Base-by-base conservation (phyloP, 306 rosid genomes). In the Echinosophora koreensis region DNA sequence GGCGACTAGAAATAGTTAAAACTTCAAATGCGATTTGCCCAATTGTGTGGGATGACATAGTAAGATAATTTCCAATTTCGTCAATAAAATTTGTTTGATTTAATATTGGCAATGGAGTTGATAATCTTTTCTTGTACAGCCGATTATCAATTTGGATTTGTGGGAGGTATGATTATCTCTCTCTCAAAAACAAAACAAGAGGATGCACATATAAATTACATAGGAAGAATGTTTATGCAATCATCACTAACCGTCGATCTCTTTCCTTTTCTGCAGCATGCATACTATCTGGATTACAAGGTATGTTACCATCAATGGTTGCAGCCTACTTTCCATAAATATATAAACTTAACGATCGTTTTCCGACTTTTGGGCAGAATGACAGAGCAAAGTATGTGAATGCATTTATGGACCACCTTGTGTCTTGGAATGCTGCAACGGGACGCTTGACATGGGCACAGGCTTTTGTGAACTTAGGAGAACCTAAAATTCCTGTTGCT, bases 281-380 rank as follows among this genome's bases (percentile, higher is more conserved):
- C 99, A 8, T 95, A 92, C 73, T 92, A 95, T 84, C 85, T 86
- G 86, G 99, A 95, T 88, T 88, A 90, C 87, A 89, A 83, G 99
- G 99, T 95, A 83, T 55, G 81, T 51, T 56, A 73, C 72, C 51
- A 60, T 71, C 15, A 67, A 15, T n/a, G 16, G 22, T 64, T 77
- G 54, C 3, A 22, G 12, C 63, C 12, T 50, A 22, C 74, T 65
- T 86, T 67, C 7, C 51, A 2, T 15, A 9, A 37, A 66, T 8
- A 52, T 14, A 46, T 80, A 38, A 57, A 35, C 75, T 52, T 74
- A 14, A 81, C 59, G 71, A 66, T 71, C 65, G 63, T 35, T 27
- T 4, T 56, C 44, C 49, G 35, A 69, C 32, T 76, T 81, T 63
- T 79, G 70, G 67, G 67, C 97, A 95, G 99, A 95, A 95, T 77